These are phyloP conservation scores for Nemophila menziesii DNA, from an alignment of 257 asterid species.

Conservation along the genomic window DNA sequence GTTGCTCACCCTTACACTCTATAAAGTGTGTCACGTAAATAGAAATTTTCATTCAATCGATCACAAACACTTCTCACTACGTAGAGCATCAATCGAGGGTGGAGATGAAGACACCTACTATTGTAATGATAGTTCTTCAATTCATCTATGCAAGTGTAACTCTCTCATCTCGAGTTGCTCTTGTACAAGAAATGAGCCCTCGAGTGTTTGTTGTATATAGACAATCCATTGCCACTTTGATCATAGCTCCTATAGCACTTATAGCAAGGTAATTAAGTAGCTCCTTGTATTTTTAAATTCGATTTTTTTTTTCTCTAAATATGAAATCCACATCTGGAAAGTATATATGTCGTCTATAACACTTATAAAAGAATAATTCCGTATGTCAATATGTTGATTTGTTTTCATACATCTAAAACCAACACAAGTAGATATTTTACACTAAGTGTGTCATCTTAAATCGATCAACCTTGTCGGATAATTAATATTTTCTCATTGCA, in stretches of 20 bases:
- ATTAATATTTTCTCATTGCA: background rate
- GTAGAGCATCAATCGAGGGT: conserved; percentile 7
- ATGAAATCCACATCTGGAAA: no score
- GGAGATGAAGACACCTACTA: conserved; percentile 41
- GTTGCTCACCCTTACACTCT: no score
- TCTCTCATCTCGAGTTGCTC: conserved; percentile 26
- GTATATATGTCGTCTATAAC: background rate
- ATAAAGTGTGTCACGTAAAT: background rate
- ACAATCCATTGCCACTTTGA: conserved; percentile 37
- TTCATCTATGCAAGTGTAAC: conserved; percentile 34
- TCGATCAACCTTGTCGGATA: no score
- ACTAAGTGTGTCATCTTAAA: no score
- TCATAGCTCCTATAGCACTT: conserved; percentile 7
- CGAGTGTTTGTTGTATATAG: conserved; percentile 57
- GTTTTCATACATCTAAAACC: background rate
- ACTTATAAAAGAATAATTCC: background rate
- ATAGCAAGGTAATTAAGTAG: background rate
- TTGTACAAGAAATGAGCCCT: conserved; percentile 43
- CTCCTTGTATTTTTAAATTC: background rate
- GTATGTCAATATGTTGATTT: background rate
- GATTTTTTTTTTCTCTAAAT: background rate
- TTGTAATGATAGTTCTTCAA: conserved; percentile 39
- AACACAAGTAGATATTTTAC: background rate
- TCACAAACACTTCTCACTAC: background rate
- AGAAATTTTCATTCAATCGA: no score